A percentile compares a stretch with the other conserved stretches of the same genome.
Evolutionary conservation across 495 filamentous ascomycete species (phyloP).

Genomic region (Cercophora scortea): DNA sequence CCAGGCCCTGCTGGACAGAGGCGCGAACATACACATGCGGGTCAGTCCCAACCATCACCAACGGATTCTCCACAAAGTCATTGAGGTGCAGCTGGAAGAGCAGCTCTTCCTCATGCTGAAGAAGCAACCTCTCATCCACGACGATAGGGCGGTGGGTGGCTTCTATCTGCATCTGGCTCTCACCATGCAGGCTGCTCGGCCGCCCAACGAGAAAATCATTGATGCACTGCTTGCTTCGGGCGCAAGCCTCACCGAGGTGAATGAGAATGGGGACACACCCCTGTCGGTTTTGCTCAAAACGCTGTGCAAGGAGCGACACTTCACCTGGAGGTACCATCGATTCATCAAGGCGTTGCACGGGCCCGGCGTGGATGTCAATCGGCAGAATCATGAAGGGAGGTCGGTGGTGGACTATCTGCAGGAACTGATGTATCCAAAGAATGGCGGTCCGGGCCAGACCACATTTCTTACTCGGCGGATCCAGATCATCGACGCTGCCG

Average conservation of each 20-base stretch:
- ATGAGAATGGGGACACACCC: slow-evolving; percentile 10
- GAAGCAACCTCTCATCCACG: slow-evolving; percentile 5
- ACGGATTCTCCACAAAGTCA: slow-evolving; percentile 8
- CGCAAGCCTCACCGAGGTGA: slow-evolving; percentile 4
- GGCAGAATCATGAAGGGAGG: slow-evolving; percentile 6
- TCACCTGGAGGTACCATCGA: slow-evolving; percentile 12
- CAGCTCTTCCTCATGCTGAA: slow-evolving; percentile 6
- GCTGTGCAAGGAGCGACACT: slow-evolving; percentile 3
- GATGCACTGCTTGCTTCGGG: slow-evolving; percentile 7
- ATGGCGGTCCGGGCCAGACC: not conserved
- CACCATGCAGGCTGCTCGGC: not conserved
- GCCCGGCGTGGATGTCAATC: slow-evolving; percentile 12
- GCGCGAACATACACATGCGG: slow-evolving; percentile 8
- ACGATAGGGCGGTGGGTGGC: slow-evolving; percentile 5
- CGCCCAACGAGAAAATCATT: slow-evolving; percentile 10
- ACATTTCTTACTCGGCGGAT: slow-evolving; percentile 12
- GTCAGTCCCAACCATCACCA: not conserved
- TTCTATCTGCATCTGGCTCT: slow-evolving; percentile 12
- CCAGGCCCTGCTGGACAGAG: slow-evolving; percentile 9
- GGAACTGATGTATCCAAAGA: slow-evolving; percentile 6
- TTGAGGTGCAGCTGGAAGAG: slow-evolving; percentile 1
- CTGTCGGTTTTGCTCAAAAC: slow-evolving; percentile 11
- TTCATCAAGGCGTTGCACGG: slow-evolving; percentile 9
- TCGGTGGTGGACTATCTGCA: slow-evolving; percentile 9
- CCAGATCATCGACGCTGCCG: slow-evolving; percentile 5